phyloP scores from a whole-genome alignment of 225 moss, liverwort and hornwort species.

The Lunularia cruciata region DNA sequence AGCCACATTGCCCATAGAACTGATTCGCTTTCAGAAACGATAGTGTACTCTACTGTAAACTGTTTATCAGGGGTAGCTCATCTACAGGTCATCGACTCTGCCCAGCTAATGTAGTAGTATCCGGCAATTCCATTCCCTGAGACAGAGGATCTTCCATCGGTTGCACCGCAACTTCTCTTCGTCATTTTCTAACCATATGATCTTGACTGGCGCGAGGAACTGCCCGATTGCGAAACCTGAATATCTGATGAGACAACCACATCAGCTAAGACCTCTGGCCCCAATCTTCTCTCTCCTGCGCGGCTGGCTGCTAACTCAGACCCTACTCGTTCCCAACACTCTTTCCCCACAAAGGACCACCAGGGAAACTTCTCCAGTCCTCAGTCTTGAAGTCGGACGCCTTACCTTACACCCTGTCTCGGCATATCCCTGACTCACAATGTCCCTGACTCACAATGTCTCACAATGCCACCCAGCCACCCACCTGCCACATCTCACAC shows the following conservation, averaged over 20 bases:
- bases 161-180: slow-evolving; percentile 7
- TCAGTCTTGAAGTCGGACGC: slow-evolving; percentile 16
- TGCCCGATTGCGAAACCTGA: slow-evolving; percentile 13
- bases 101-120: slow-evolving; percentile 12
- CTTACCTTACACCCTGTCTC: slow-evolving; percentile 7
- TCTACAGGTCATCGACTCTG: slow-evolving; percentile 17
- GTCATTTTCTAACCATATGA: slow-evolving; percentile 18
- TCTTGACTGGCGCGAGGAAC: slow-evolving; percentile 5
- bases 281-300: slow-evolving; percentile 3
- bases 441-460: slow-evolving; percentile 13
- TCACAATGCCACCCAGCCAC: slow-evolving; percentile 19
- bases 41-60: slow-evolving; percentile 12
- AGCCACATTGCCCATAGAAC: slow-evolving; percentile 32
- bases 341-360: neutral
- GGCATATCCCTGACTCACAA: too few species aligned
- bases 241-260: neutral
- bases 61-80: slow-evolving; percentile 15
- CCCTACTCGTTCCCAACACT: neutral
- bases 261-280: slow-evolving; percentile 18
- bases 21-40: neutral
- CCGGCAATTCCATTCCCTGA: slow-evolving; percentile 23
- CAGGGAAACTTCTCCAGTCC: neutral
- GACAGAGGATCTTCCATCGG: slow-evolving; percentile 11
- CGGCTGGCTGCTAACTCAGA: neutral
- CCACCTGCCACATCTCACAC: slow-evolving; percentile 16